Conservation (phyloP, 257 asterid species). For the Petrea volubilis region DNA sequence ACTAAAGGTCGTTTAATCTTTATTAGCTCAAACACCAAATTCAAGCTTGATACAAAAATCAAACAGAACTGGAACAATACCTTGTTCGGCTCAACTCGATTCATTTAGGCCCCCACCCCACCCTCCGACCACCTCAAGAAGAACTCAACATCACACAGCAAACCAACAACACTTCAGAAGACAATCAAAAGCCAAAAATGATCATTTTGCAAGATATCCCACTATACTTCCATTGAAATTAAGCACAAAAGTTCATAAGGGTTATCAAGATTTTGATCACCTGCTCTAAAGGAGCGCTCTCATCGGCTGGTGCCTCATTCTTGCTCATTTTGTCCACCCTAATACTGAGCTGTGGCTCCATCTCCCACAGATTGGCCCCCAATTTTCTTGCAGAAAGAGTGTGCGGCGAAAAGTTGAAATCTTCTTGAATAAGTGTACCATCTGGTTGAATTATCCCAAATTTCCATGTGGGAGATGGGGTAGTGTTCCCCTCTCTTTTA, state of each 20-base stretch:
- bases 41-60: too few relatives aligned
- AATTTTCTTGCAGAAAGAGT: constrained; percentile 75
- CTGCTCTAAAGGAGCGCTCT: constrained; percentile 39
- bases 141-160: not conserved
- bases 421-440: constrained; percentile 58
- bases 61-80: too few relatives aligned
- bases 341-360: constrained; percentile 38
- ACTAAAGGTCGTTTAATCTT: too few relatives aligned
- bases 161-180: not conserved
- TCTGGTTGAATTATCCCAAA: constrained; percentile 56
- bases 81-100: too few relatives aligned
- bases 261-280: constrained; percentile 32
- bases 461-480: constrained; percentile 84
- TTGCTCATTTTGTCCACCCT: constrained; percentile 34
- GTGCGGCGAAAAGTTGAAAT: constrained; percentile 36
- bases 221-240: not conserved
- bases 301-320: constrained; percentile 18
- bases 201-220: not conserved
- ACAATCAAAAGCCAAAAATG: not conserved
- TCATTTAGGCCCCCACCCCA: too few relatives aligned
- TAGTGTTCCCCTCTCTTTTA: constrained; percentile 68
- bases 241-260: not conserved
- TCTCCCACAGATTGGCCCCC: constrained; percentile 83
- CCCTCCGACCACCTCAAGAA: not conserved
- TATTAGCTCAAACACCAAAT: too few relatives aligned